Base-by-base conservation (phyloP, 108 stramenopile genomes). In the Cyclostephanos tholiformis region DNA sequence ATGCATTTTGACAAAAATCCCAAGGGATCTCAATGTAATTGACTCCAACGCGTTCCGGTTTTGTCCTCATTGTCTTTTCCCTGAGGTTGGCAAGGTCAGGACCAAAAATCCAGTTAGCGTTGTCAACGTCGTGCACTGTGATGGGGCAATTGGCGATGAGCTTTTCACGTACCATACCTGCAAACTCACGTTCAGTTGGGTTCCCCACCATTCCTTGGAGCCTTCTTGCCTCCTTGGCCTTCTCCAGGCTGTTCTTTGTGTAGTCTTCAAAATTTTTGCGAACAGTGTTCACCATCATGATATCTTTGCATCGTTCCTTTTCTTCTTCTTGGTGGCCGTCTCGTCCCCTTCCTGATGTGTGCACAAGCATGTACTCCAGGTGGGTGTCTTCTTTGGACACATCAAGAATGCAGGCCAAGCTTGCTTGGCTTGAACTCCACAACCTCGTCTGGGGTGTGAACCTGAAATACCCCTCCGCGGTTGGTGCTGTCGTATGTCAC, bases 401-500 rank as follows among this genome's bases (percentile, higher is more conserved):
- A 50, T 50, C 49, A 2, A 50, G 49, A 17, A 6, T 50, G 49
- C 49, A 50, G 19, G n/a, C 49, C 49, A 1, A 1, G 16, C n/a
- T 50, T 6, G 6, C n/a, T 50, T 17, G 49, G 49, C 49, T 17
- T 19, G 19, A 50, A 50, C 49, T 50, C 49, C n/a, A 50, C n/a
- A 2, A 19, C n/a, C 2, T 6, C 49, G n/a, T 2, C 16, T 5
- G 49, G 49, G 2, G 49, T 50, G 49, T 50, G 49, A 6, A 50
- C 49, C 2, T 19, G 16, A 6, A 50, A 50, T 2, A 50, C 49
- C 4, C 32, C 32, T 4, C 32, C 32, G 2, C 32, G 32, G 32
- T 32, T 4, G 4, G 2, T 32, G 4, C 49, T 49, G 6, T 86
- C 79, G 44, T 76, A 83, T 8, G 66, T 63, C 11, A 85, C 71